Percentiles rank a stretch among this genome's conserved stretches.
These are phyloP conservation scores for Gonium pectorale DNA, from an alignment of 139 green algal species.

Conservation along the genomic window DNA sequence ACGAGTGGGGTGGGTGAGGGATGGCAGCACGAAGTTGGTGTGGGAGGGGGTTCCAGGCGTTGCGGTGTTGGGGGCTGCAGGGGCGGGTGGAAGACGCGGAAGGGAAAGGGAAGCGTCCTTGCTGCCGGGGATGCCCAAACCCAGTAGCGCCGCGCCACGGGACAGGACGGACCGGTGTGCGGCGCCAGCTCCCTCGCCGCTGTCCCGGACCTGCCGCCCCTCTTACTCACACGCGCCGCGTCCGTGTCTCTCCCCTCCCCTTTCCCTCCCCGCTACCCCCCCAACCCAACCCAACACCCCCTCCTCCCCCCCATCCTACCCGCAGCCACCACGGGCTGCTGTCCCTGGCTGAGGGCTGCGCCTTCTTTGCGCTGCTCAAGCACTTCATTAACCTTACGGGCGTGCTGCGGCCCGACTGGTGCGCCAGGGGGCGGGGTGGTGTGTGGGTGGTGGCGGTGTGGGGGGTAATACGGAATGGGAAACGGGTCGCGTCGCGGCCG, in stretches of 20 bases:
- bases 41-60: too few relatives aligned
- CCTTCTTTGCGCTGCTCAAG: neutral
- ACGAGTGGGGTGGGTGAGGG: neutral
- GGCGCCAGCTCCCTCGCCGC: too few relatives aligned
- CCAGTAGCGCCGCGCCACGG: too few relatives aligned
- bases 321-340: slow-evolving; percentile 26
- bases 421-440: neutral
- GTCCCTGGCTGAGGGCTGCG: neutral
- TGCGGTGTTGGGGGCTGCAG: too few relatives aligned
- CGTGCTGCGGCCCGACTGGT: slow-evolving; percentile 24
- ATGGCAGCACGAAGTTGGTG: neutral
- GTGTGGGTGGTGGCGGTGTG: neutral
- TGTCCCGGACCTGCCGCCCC: too few relatives aligned
- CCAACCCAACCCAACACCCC: neutral
- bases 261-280: neutral
- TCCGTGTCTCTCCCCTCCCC: neutral
- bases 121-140: too few relatives aligned
- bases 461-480: too few relatives aligned
- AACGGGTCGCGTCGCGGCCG: too few relatives aligned
- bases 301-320: neutral
- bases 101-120: too few relatives aligned
- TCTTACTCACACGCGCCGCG: neutral
- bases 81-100: too few relatives aligned
- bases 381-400: slow-evolving; percentile 16
- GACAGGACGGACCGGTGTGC: too few relatives aligned